Percentiles rank a stretch among this genome's conserved stretches.
These are phyloP conservation scores for Pythium volutum DNA, from an alignment of 352 stramenopile species.

Conservation along the genomic window DNA sequence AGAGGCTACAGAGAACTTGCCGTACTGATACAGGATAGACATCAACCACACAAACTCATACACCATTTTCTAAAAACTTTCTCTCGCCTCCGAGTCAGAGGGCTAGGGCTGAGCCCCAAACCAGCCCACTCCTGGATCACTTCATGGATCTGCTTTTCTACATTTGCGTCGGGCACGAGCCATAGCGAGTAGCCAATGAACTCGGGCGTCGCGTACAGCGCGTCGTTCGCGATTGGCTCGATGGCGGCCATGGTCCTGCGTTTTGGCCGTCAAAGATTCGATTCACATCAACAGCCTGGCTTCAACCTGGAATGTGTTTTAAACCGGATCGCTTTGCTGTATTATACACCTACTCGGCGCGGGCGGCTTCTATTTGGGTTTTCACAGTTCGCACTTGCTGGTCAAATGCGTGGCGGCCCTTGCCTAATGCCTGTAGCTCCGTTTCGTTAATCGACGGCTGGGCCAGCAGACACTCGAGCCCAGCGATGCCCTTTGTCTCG, in stretches of 20 bases:
- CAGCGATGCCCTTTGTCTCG: slow-evolving; percentile 32
- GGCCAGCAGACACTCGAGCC: slow-evolving; percentile 45
- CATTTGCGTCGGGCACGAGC: slow-evolving; percentile 33
- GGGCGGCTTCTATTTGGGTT: slow-evolving; percentile 44
- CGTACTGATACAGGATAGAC: too few species aligned
- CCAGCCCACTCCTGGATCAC: slow-evolving; percentile 44
- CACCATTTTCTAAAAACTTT: too few species aligned
- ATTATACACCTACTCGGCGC: slow-evolving; percentile 20
- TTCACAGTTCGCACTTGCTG: slow-evolving; percentile 57
- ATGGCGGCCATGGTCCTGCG: neutral
- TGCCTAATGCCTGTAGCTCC: slow-evolving; percentile 36
- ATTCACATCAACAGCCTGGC: neutral
- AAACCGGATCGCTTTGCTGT: slow-evolving; percentile 4
- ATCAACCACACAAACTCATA: too few species aligned
- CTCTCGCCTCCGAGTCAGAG: too few species aligned
- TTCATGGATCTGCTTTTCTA: slow-evolving; percentile 23
- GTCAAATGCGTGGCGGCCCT: slow-evolving; percentile 51
- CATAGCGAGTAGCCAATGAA: slow-evolving; percentile 65
- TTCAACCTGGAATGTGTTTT: slow-evolving; percentile 3
- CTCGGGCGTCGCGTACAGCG: slow-evolving; percentile 32
- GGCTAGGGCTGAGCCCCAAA: too few species aligned
- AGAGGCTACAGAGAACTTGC: too few species aligned
- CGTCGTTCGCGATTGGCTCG: slow-evolving; percentile 18
- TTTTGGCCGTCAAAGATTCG: neutral
- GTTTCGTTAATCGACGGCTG: slow-evolving; percentile 44